Evolutionary conservation across 2,329 filamentous ascomycete genomes (phyloP).

Genomic region (Cordyceps fumosorosea): DNA sequence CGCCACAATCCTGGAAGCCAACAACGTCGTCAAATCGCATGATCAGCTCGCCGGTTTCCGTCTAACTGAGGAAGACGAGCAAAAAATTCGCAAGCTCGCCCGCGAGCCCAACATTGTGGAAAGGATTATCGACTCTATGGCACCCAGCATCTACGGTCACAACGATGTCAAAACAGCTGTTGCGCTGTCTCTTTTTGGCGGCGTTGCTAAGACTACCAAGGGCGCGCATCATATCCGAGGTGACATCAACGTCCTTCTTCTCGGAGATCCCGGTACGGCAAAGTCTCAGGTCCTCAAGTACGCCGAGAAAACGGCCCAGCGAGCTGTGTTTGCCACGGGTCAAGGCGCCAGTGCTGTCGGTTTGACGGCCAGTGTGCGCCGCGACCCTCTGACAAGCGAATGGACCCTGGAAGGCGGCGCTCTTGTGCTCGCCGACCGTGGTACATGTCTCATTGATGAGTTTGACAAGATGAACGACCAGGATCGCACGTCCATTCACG

Average conservation of each 20-base stretch:
- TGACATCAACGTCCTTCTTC: slow-evolving; percentile 94
- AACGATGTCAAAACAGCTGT: slow-evolving; percentile 96
- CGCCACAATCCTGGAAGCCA: slow-evolving; percentile 93
- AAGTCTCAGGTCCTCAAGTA: slow-evolving; percentile 98
- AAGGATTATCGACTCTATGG: slow-evolving; percentile 87
- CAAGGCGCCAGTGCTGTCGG: slow-evolving; percentile 96
- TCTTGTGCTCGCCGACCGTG: slow-evolving; percentile 87
- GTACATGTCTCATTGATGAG: slow-evolving; percentile 94
- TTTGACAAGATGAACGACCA: slow-evolving; percentile 99
- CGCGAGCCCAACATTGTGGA: slow-evolving; percentile 88
- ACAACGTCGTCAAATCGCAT: slow-evolving; percentile 93
- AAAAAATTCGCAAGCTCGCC: slow-evolving; percentile 78
- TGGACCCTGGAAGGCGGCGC: slow-evolving; percentile 97
- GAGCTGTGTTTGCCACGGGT: slow-evolving; percentile 94
- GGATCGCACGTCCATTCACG: slow-evolving; percentile 95
- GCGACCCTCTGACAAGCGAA: slow-evolving; percentile 90
- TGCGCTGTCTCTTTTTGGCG: slow-evolving; percentile 88
- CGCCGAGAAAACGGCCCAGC: slow-evolving; percentile 92
- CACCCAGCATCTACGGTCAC: slow-evolving; percentile 95
- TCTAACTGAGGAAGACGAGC: slow-evolving; percentile 90
- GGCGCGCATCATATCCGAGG: slow-evolving; percentile 88
- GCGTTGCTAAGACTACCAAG: slow-evolving; percentile 84
- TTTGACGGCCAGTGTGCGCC: slow-evolving; percentile 92
- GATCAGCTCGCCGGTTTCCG: slow-evolving; percentile 96
- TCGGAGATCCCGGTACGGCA: slow-evolving; percentile 94